A percentile compares a stretch with the other conserved stretches of the same genome.
These are phyloP conservation scores for Myriangium duriaei DNA, from an alignment of 2,329 filamentous ascomycete genomes.

Conservation along the genomic window DNA sequence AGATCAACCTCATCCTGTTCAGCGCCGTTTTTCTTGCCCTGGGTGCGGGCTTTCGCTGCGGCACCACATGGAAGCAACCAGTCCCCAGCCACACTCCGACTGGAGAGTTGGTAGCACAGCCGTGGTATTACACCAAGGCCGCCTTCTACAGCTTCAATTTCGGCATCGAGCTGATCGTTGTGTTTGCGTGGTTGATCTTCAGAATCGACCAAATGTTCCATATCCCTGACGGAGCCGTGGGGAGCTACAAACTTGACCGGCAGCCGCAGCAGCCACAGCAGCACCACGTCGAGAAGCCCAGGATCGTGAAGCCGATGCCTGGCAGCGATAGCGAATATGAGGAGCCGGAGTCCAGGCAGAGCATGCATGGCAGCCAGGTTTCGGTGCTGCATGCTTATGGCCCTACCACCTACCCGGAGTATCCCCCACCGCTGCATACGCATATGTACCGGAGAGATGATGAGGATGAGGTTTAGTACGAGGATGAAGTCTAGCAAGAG, in stretches of 20 bases:
- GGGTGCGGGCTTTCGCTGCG: slow-evolving; percentile 57
- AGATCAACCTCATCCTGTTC: slow-evolving; percentile 51
- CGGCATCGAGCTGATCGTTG: slow-evolving; percentile 56
- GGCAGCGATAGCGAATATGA: too few species aligned
- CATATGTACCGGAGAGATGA: too few species aligned
- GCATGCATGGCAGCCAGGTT: too few species aligned
- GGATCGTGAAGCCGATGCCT: too few species aligned
- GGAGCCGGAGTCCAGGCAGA: too few species aligned
- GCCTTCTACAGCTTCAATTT: slow-evolving; percentile 76
- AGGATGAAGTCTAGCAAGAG: background rate
- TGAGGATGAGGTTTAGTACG: background rate
- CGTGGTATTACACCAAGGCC: slow-evolving; percentile 58
- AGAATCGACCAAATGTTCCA: slow-evolving; percentile 67
- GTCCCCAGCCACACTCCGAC: slow-evolving; percentile 24
- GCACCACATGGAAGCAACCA: slow-evolving; percentile 40
- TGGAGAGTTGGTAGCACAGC: slow-evolving; percentile 27
- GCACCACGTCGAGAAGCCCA: too few species aligned
- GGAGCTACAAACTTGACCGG: slow-evolving; percentile 25
- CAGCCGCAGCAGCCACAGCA: slow-evolving; percentile 47
- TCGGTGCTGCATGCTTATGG: too few species aligned
- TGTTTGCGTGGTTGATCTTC: slow-evolving; percentile 52
- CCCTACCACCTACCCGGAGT: too few species aligned
- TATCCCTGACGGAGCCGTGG: slow-evolving; percentile 56
- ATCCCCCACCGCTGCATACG: too few species aligned
- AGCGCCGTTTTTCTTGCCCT: slow-evolving; percentile 49